phyloP scores from a whole-genome alignment of 202 grass and related monocot species.

The Hordeum pubiflorum region DNA sequence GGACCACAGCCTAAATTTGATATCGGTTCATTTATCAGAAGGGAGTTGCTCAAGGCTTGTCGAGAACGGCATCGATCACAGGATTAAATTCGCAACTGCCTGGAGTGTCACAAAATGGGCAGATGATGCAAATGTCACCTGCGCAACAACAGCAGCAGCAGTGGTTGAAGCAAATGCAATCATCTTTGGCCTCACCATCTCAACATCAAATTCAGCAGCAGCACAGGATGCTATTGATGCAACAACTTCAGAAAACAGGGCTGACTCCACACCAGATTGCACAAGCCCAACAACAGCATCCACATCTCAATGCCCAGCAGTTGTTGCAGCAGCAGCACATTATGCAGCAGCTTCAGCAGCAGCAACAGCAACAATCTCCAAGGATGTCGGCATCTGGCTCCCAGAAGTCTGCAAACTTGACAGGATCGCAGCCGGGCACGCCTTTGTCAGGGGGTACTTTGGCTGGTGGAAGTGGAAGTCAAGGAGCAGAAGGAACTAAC shows the following conservation, averaged over 20 bases:
- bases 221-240: slow-evolving; percentile 52
- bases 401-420: slow-evolving; percentile 60
- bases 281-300: slow-evolving; percentile 57
- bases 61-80: slow-evolving; percentile 54
- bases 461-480: slow-evolving; percentile 60
- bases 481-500: slow-evolving; percentile 65
- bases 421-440: slow-evolving; percentile 57
- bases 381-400: slow-evolving; percentile 43
- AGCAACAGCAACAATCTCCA: slow-evolving; percentile 73
- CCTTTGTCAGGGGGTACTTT: slow-evolving; percentile 52
- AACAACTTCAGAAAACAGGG: slow-evolving; percentile 55
- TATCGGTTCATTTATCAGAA: slow-evolving; percentile 58
- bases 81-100: slow-evolving; percentile 67
- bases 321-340: slow-evolving; percentile 56
- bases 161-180: slow-evolving; percentile 64
- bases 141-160: slow-evolving; percentile 69
- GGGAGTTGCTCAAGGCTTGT: slow-evolving; percentile 59
- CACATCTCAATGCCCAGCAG: slow-evolving; percentile 37
- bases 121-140: slow-evolving; percentile 55
- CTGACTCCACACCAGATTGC: slow-evolving; percentile 54
- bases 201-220: slow-evolving; percentile 64
- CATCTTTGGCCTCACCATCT: slow-evolving; percentile 48
- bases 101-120: slow-evolving; percentile 70
- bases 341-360: slow-evolving; percentile 53
- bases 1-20: not conserved